These are phyloP conservation scores for Geopyxis carbonaria DNA, from an alignment of 495 filamentous ascomycete genomes.

Conservation along the genomic window DNA sequence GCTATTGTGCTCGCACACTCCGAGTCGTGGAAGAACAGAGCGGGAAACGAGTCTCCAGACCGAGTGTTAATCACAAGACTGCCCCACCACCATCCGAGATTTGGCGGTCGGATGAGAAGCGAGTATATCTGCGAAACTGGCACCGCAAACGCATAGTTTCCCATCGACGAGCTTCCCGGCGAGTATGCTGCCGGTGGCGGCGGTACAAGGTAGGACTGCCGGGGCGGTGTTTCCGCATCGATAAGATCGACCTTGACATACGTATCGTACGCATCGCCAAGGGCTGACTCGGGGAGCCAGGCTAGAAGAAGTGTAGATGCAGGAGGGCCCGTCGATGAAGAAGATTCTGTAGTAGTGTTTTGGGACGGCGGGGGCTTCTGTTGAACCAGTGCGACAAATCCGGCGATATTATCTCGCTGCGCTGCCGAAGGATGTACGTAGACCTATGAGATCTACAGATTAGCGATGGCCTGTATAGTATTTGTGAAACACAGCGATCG, in stretches of 20 bases:
- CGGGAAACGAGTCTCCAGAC: slow-evolving; percentile 79
- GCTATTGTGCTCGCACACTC: slow-evolving; percentile 93
- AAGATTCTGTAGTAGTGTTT: slow-evolving; percentile 28
- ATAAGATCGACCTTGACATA: slow-evolving; percentile 90
- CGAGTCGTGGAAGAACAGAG: slow-evolving; percentile 90
- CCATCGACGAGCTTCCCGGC: slow-evolving; percentile 39
- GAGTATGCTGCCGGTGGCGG: slow-evolving; percentile 59
- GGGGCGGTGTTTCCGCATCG: slow-evolving; percentile 62
- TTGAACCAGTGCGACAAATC: slow-evolving; percentile 84
- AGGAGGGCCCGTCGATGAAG: slow-evolving; percentile 31
- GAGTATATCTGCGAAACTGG: slow-evolving; percentile 82
- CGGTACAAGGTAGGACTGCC: slow-evolving; percentile 78
- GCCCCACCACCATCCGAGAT: slow-evolving; percentile 95
- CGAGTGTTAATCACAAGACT: slow-evolving; percentile 82
- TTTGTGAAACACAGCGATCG: slow-evolving; percentile 1
- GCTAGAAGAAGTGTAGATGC: slow-evolving; percentile 60
- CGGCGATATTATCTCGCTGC: slow-evolving; percentile 88
- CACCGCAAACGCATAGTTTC: slow-evolving; percentile 81
- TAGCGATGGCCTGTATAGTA: slow-evolving; percentile 5
- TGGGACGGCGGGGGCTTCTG: slow-evolving; percentile 45
- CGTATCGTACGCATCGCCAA: slow-evolving; percentile 69
- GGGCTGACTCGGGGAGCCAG: slow-evolving; percentile 81
- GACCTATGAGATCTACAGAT: slow-evolving; percentile 38
- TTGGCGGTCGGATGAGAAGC: slow-evolving; percentile 76
- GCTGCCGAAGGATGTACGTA: slow-evolving; percentile 95